These are phyloP conservation scores for Vanderwaltozyma polyspora DNA, from an alignment of 805 yeast genomes.

Conservation along the genomic window DNA sequence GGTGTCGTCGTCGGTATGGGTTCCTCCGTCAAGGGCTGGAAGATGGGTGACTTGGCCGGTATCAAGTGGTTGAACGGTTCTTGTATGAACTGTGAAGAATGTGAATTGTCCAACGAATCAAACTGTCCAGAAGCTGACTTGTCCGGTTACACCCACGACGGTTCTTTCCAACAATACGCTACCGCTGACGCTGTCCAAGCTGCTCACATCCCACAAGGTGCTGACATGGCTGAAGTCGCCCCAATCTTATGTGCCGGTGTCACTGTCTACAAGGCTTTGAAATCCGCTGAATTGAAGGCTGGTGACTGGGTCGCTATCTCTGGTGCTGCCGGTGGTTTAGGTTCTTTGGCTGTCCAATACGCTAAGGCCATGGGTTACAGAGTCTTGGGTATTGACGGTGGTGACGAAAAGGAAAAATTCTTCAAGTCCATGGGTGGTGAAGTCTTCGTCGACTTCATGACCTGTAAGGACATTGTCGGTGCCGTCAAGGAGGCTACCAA, in stretches of 20 bases:
- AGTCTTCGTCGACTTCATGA: slow-evolving; percentile 45
- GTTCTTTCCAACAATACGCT: slow-evolving; percentile 55
- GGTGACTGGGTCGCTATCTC: slow-evolving; percentile 70
- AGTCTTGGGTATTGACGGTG: slow-evolving; percentile 66
- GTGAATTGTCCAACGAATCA: slow-evolving; percentile 47
- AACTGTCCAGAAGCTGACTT: slow-evolving; percentile 61
- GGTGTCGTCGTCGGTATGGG: slow-evolving; percentile 60
- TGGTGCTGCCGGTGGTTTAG: slow-evolving; percentile 79
- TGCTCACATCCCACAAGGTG: slow-evolving; percentile 44
- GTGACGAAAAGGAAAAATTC: slow-evolving; percentile 50
- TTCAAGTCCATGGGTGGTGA: slow-evolving; percentile 53
- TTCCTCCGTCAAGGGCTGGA: slow-evolving; percentile 45
- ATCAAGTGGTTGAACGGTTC: slow-evolving; percentile 61
- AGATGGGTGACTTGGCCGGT: slow-evolving; percentile 58
- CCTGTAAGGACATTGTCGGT: slow-evolving; percentile 38
- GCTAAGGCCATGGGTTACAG: slow-evolving; percentile 66
- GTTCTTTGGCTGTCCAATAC: slow-evolving; percentile 64
- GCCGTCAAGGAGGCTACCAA: slow-evolving; percentile 37
- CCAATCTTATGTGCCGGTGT: slow-evolving; percentile 61
- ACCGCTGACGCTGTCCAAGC: slow-evolving; percentile 58
- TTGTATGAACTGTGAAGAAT: slow-evolving; percentile 53
- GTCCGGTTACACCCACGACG: slow-evolving; percentile 68
- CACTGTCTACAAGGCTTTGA: slow-evolving; percentile 58
- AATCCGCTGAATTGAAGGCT: slow-evolving; percentile 43
- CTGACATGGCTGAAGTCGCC: slow-evolving; percentile 45